These are phyloP conservation scores for Aspergillus clavatus DNA, from an alignment of 2,329 filamentous ascomycete genomes.

Conservation along the genomic window DNA sequence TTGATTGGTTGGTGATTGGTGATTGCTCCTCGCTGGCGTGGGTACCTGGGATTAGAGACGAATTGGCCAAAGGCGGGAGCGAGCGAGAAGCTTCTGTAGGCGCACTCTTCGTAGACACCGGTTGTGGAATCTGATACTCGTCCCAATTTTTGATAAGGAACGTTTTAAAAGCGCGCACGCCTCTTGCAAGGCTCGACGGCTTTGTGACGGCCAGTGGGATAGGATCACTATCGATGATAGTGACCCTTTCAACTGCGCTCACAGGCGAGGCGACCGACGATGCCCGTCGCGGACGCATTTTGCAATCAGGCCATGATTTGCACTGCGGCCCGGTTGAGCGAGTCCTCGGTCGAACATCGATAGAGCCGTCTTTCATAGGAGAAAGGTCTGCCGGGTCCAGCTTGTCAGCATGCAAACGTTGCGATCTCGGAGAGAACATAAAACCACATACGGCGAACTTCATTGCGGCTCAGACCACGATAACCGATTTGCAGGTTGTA, in stretches of 20 bases:
- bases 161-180: constrained; percentile 28
- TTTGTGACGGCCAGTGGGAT: constrained; percentile 15
- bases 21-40: constrained; percentile 2
- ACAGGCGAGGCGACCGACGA: constrained; percentile 10
- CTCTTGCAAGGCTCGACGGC: constrained; percentile 23
- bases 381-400: constrained; percentile 19
- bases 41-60: constrained; percentile 8
- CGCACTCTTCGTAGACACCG: constrained; percentile 17
- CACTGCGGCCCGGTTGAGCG: constrained; percentile 12
- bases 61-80: constrained; percentile 11
- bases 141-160: constrained; percentile 28
- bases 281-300: constrained; percentile 9
- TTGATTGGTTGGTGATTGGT: constrained; percentile 6
- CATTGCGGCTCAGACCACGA: constrained; percentile 19
- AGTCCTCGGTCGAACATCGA: constrained; percentile 15
- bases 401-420: neutral
- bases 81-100: constrained; percentile 6
- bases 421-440: neutral
- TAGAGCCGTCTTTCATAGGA: constrained; percentile 22
- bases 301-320: constrained; percentile 16
- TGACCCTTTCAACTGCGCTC: constrained; percentile 17
- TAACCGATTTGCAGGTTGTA: constrained; percentile 27
- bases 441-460: constrained; percentile 24
- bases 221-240: constrained; percentile 17
- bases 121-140: constrained; percentile 21